Evolutionary conservation across 2,329 filamentous ascomycete genomes (phyloP).

Genomic region (Colletotrichum destructivum): DNA sequence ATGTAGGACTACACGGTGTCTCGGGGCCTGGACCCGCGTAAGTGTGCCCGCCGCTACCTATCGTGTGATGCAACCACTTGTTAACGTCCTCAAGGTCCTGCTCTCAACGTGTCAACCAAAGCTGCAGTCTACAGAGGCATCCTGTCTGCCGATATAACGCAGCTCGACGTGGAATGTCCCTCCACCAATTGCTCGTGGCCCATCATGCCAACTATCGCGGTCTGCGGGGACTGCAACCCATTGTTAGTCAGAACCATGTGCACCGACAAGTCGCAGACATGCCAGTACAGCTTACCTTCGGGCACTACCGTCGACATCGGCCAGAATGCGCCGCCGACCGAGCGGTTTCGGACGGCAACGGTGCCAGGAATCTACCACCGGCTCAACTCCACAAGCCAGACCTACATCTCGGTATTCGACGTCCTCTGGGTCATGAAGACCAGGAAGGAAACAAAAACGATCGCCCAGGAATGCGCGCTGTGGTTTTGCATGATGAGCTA

Average conservation of each 20-base stretch:
- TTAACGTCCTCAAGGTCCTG: slow-evolving; percentile 41
- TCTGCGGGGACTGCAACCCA: slow-evolving; percentile 52
- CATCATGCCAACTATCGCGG: slow-evolving; percentile 53
- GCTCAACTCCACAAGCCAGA: slow-evolving; percentile 43
- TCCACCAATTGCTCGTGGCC: slow-evolving; percentile 56
- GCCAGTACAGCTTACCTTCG: slow-evolving; percentile 50
- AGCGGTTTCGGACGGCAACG: slow-evolving; percentile 51
- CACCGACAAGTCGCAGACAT: slow-evolving; percentile 45
- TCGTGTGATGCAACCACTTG: background rate
- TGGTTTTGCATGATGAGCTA: slow-evolving; percentile 57
- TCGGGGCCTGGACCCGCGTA: slow-evolving; percentile 41
- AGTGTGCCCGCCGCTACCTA: slow-evolving; percentile 13
- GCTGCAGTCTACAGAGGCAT: slow-evolving; percentile 57
- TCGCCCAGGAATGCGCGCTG: slow-evolving; percentile 52
- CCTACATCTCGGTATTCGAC: slow-evolving; percentile 55
- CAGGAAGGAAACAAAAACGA: slow-evolving; percentile 38
- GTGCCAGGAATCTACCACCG: slow-evolving; percentile 34
- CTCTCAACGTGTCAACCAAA: slow-evolving; percentile 53
- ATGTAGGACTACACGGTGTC: slow-evolving; percentile 53
- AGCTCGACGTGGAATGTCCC: slow-evolving; percentile 48
- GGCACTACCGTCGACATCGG: slow-evolving; percentile 48
- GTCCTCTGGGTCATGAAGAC: slow-evolving; percentile 50
- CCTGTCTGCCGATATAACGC: slow-evolving; percentile 48
- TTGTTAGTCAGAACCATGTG: slow-evolving; percentile 43
- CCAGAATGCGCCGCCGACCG: slow-evolving; percentile 43